Percentiles rank a stretch among this genome's conserved stretches.
Conservation (phyloP, 495 filamentous ascomycete species). For the Xylaria flabelliformis region DNA sequence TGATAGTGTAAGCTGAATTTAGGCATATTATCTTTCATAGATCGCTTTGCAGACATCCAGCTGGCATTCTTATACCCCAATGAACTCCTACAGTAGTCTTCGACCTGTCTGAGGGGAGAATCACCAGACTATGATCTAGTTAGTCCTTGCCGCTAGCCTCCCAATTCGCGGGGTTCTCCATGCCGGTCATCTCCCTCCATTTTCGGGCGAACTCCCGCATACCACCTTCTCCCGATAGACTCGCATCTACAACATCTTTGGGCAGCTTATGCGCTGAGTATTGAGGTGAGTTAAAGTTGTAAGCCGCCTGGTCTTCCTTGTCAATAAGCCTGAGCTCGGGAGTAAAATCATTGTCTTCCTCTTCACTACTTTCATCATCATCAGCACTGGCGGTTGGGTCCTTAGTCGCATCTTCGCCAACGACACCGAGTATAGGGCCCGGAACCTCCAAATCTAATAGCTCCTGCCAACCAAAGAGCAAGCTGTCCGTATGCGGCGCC, state of each 20-base stretch:
- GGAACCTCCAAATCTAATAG: constrained; percentile 73
- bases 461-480: constrained; percentile 92
- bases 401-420: constrained; percentile 45
- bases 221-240: constrained; percentile 70
- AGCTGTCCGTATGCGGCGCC: constrained; percentile 85
- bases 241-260: constrained; percentile 92
- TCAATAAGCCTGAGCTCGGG: constrained; percentile 85
- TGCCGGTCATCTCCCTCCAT: constrained; percentile 81
- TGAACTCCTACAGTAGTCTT: background rate
- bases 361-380: constrained; percentile 10
- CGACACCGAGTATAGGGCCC: constrained; percentile 50
- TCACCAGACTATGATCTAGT: constrained; percentile 13
- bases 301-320: constrained; percentile 84
- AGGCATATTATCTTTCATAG: background rate
- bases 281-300: constrained; percentile 80
- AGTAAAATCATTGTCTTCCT: constrained; percentile 56
- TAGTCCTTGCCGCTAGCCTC: constrained; percentile 35
- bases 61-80: background rate
- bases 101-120: background rate
- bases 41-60: background rate
- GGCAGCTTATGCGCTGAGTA: constrained; percentile 97
- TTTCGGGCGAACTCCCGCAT: constrained; percentile 85
- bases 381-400: constrained; percentile 26
- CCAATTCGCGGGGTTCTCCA: constrained; percentile 45
- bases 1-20: background rate